phyloP scores from a whole-genome alignment of 805 yeast genomes.

The Candida mattraensis region DNA sequence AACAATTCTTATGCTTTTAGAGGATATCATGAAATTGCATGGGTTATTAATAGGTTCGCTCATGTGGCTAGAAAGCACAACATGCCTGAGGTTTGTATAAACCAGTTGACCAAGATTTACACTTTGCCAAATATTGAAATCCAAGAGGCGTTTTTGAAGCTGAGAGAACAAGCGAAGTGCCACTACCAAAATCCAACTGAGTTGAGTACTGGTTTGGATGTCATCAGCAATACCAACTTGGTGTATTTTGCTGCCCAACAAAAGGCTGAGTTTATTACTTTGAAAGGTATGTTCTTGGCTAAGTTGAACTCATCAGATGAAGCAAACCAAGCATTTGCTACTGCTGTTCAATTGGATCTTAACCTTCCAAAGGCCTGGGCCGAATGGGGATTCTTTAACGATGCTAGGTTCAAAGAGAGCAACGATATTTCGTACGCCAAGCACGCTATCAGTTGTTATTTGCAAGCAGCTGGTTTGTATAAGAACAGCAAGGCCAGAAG shows the following conservation, averaged over 20 bases:
- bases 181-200: constrained; percentile 92
- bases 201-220: constrained; percentile 92
- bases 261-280: constrained; percentile 95
- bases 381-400: constrained; percentile 98
- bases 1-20: constrained; percentile 93
- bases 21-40: constrained; percentile 98
- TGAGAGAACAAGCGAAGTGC: constrained; percentile 96
- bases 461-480: constrained; percentile 96
- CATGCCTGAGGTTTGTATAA: constrained; percentile 95
- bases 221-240: constrained; percentile 91
- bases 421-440: constrained; percentile 81
- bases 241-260: constrained; percentile 97
- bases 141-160: constrained; percentile 93
- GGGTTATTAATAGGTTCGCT: constrained; percentile 97
- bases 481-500: constrained; percentile 90
- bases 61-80: constrained; percentile 97
- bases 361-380: constrained; percentile 99
- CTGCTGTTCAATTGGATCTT: constrained; percentile 94
- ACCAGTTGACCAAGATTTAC: constrained; percentile 88
- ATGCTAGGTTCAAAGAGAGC: constrained; percentile 78
- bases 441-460: constrained; percentile 91
- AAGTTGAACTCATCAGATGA: constrained; percentile 88
- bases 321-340: constrained; percentile 96
- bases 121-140: constrained; percentile 96
- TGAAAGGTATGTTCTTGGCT: constrained; percentile 97